Evolutionary conservation across 139 green algal species (phyloP).

Genomic region (Volvox africanus): DNA sequence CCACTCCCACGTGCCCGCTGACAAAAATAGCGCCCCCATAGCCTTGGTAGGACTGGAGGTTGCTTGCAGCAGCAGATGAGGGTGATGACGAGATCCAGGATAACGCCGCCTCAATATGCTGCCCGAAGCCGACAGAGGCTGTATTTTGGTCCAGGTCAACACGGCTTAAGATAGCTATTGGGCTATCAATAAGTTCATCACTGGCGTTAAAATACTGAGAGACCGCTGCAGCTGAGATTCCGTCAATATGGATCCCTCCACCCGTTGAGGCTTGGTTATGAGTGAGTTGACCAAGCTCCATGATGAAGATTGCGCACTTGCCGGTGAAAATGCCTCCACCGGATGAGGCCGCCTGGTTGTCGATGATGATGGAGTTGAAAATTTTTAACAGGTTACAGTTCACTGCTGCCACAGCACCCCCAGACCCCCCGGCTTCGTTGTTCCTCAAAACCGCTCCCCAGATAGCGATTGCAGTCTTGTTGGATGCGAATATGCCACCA

Average conservation of each 20-base stretch:
- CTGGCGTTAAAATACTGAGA: no score
- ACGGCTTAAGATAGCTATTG: neutral
- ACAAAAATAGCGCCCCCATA: neutral
- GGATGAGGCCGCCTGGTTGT: neutral
- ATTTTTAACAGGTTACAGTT: neutral
- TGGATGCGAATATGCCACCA: neutral
- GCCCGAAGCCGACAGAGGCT: neutral
- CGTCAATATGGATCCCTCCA: neutral
- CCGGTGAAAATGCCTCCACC: neutral
- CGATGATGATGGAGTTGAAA: neutral
- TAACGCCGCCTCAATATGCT: neutral
- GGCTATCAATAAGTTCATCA: neutral
- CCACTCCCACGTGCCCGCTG: slow-evolving; percentile 2
- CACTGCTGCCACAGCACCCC: neutral
- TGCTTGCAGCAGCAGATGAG: no score
- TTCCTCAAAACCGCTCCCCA: neutral
- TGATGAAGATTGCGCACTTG: neutral
- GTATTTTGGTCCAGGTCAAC: neutral
- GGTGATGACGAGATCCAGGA: neutral
- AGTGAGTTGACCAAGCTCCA: neutral
- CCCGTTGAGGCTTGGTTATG: neutral
- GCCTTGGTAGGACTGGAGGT: neutral
- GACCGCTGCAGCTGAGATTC: neutral
- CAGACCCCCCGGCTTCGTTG: neutral
- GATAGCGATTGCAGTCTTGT: neutral